Percentiles rank a stretch among this genome's conserved stretches.
Evolutionary conservation across 1,139 yeast genomes (phyloP).

Genomic region (Geotrichum australiense): DNA sequence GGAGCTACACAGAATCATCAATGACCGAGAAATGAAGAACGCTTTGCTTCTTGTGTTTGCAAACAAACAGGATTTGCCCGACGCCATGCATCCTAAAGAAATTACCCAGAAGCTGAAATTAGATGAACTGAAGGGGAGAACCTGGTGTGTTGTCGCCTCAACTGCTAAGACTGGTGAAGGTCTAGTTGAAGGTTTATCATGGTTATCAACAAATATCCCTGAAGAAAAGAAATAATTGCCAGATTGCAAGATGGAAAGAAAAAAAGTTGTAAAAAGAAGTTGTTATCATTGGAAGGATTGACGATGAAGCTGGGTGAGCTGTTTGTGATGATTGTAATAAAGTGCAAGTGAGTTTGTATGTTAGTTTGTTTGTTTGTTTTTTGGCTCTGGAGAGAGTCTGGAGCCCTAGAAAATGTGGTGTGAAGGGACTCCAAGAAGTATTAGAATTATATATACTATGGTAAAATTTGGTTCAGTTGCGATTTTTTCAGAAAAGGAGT

Average conservation of each 20-base stretch:
- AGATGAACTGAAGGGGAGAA: conserved; percentile 77
- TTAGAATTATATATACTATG: too few relatives aligned
- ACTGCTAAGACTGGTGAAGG: conserved; percentile 93
- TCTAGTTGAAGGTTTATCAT: conserved; percentile 80
- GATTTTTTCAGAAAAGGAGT: too few relatives aligned
- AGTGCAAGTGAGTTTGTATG: too few relatives aligned
- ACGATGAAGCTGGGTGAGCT: background rate
- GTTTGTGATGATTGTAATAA: background rate
- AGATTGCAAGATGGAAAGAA: too few relatives aligned
- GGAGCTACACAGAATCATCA: conserved; percentile 69
- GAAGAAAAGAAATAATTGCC: conserved; percentile 28
- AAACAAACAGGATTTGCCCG: conserved; percentile 84
- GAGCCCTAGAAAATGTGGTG: too few relatives aligned
- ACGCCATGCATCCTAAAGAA: conserved; percentile 87
- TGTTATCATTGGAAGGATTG: background rate
- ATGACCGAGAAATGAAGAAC: conserved; percentile 72
- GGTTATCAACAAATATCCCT: conserved; percentile 68
- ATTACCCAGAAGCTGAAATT: conserved; percentile 78
- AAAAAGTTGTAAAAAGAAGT: background rate
- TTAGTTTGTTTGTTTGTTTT: too few relatives aligned
- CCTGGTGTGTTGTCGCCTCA: conserved; percentile 86
- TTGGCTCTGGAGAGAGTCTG: too few relatives aligned
- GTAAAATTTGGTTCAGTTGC: too few relatives aligned
- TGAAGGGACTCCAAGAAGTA: too few relatives aligned
- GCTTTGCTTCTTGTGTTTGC: conserved; percentile 80